A percentile compares a stretch with the other conserved stretches of the same genome.
Conservation (phyloP, 441 rosid genomes). For the Populus hybrid region DNA sequence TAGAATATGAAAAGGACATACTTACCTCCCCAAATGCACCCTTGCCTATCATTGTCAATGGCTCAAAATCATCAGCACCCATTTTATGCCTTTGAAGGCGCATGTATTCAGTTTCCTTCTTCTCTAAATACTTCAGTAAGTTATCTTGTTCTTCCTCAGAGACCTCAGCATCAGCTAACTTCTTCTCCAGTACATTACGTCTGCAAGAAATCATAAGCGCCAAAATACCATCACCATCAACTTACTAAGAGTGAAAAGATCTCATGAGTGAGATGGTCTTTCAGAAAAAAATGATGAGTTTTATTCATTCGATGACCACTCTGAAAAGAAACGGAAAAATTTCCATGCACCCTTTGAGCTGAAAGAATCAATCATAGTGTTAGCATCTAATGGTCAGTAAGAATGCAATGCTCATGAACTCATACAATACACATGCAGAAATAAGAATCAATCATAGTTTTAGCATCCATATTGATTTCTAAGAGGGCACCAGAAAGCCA, state of each 20-base stretch:
- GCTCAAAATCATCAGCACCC: constrained; percentile 98
- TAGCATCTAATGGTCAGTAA: background rate
- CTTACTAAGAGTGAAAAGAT: constrained; percentile 3
- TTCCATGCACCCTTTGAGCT: background rate
- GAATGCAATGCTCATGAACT: background rate
- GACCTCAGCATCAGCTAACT: constrained; percentile 90
- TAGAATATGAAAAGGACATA: background rate
- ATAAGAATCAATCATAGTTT: background rate
- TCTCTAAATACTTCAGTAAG: constrained; percentile 80
- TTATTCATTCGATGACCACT: background rate
- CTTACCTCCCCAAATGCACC: constrained; percentile 97
- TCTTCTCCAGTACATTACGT: constrained; percentile 77
- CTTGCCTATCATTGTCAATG: constrained; percentile 96
- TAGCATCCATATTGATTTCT: too few relatives aligned
- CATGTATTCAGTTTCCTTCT: constrained; percentile 95
- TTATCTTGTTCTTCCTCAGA: constrained; percentile 84
- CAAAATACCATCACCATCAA: constrained; percentile 2
- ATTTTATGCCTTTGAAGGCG: constrained; percentile 94
- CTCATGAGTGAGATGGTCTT: background rate
- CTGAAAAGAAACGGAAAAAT: background rate
- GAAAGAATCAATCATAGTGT: background rate
- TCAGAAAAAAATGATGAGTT: background rate
- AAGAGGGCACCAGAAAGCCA: too few relatives aligned
- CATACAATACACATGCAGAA: background rate
- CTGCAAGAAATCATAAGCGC: constrained; percentile 40